Evolutionary conservation across 2,329 filamentous ascomycete genomes (phyloP).

Genomic region (Clonostachys rhizophaga): DNA sequence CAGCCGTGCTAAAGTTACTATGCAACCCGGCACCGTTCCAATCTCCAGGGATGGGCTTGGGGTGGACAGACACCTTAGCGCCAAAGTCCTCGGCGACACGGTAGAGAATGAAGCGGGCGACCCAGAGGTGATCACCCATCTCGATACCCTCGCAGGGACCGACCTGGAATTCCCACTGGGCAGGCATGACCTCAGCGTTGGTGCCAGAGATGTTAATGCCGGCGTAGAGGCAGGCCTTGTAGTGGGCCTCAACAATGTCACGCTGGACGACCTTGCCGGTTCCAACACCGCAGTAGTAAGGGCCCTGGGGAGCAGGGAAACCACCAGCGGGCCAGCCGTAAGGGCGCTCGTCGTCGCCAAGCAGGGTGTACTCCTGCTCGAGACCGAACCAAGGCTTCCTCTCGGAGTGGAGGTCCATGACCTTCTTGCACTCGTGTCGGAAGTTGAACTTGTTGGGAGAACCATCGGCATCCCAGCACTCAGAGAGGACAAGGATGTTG

Average conservation of each 20-base stretch:
- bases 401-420: constrained; percentile 82
- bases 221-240: constrained; percentile 71
- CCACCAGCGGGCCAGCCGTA: constrained; percentile 70
- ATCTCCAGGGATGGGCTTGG: constrained; percentile 87
- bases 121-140: constrained; percentile 96
- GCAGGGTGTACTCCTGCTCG: constrained; percentile 84
- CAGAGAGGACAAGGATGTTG: constrained; percentile 91
- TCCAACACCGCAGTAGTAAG: constrained; percentile 80
- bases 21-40: constrained; percentile 64
- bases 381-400: constrained; percentile 96
- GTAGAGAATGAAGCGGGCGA: constrained; percentile 75
- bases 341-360: constrained; percentile 80
- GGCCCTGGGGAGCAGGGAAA: constrained; percentile 70
- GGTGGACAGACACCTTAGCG: constrained; percentile 89
- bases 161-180: constrained; percentile 98
- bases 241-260: constrained; percentile 80
- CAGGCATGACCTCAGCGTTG: constrained; percentile 98
- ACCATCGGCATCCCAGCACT: constrained; percentile 92
- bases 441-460: constrained; percentile 98
- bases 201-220: constrained; percentile 94
- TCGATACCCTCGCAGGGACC: constrained; percentile 84
- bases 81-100: constrained; percentile 95
- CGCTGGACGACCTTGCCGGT: constrained; percentile 96
- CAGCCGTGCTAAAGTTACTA: constrained; percentile 38
- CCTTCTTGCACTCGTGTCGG: constrained; percentile 83